Evolutionary conservation across 2,329 filamentous ascomycete species (phyloP).

Genomic region (Botrytis fragariae): DNA sequence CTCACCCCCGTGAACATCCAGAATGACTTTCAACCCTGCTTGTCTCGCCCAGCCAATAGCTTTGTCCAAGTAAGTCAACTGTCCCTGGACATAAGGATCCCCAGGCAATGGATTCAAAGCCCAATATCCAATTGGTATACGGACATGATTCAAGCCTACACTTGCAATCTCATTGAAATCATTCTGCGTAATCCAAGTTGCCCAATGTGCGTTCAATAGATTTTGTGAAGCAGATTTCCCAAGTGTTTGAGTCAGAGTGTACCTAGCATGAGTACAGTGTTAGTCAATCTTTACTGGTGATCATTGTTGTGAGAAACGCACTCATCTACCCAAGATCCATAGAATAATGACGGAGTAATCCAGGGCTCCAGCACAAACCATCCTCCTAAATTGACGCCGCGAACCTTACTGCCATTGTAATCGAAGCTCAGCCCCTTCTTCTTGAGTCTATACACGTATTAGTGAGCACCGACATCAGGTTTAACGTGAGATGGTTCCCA

Average conservation of each 20-base stretch:
- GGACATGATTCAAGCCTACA: constrained; percentile 58
- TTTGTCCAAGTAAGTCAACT: constrained; percentile 55
- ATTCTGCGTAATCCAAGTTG: constrained; percentile 48
- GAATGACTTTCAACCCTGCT: constrained; percentile 60
- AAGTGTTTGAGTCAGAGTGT: constrained; percentile 43
- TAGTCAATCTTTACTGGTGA: not conserved
- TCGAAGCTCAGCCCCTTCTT: constrained; percentile 45
- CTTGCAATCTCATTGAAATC: constrained; percentile 45
- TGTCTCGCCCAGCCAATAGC: constrained; percentile 58
- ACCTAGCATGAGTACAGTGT: constrained; percentile 22
- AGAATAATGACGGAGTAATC: constrained; percentile 58
- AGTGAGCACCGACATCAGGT: constrained; percentile 9
- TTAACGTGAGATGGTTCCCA: constrained; percentile 17
- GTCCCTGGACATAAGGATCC: constrained; percentile 62
- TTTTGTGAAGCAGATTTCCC: constrained; percentile 46
- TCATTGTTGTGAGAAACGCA: constrained; percentile 33
- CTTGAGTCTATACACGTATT: constrained; percentile 21
- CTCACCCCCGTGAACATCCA: constrained; percentile 66
- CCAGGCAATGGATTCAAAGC: constrained; percentile 51
- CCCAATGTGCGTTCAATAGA: constrained; percentile 56
- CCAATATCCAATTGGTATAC: constrained; percentile 68
- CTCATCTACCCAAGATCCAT: constrained; percentile 35
- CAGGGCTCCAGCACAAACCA: constrained; percentile 43
- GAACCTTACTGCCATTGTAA: constrained; percentile 54
- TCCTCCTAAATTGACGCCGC: constrained; percentile 64